Conservation (phyloP, 2,329 filamentous ascomycete genomes). For the Aspergillus bombycis region DNA sequence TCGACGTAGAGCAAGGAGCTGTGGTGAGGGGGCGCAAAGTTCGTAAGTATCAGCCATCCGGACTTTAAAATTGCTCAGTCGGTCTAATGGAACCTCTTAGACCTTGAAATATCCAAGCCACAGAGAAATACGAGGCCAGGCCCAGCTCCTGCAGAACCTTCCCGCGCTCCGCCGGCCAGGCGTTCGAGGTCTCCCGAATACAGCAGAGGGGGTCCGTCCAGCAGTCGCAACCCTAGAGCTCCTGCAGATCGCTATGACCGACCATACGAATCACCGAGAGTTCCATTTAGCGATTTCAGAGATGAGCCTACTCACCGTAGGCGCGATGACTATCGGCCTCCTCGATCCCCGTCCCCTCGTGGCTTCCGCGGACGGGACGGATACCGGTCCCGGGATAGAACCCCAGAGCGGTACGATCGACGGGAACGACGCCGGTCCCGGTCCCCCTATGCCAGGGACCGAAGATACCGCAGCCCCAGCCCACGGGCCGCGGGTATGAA, state of each 20-base stretch:
- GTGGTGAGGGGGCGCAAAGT: constrained; percentile 89
- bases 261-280: constrained; percentile 36
- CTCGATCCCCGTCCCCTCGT: constrained; percentile 62
- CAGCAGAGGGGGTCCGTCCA: constrained; percentile 43
- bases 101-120: constrained; percentile 69
- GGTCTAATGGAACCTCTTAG: constrained; percentile 26
- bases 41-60: constrained; percentile 61
- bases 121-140: constrained; percentile 74
- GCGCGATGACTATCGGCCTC: constrained; percentile 68
- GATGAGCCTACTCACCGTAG: constrained; percentile 51
- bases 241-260: constrained; percentile 51
- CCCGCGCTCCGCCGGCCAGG: constrained; percentile 46
- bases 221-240: constrained; percentile 34
- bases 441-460: constrained; percentile 67
- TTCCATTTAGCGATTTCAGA: constrained; percentile 52
- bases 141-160: constrained; percentile 42
- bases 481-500: constrained; percentile 61
- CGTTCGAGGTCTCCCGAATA: constrained; percentile 68
- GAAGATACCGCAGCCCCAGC: constrained; percentile 70
- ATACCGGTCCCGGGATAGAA: constrained; percentile 54
- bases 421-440: constrained; percentile 67
- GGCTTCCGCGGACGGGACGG: constrained; percentile 67
- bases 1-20: constrained; percentile 77
- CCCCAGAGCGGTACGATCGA: constrained; percentile 56
- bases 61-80: background rate